Evolutionary conservation across 73 alveolate genomes (phyloP), one percentile per base, ranked within the genome.

Genomic region (Durusdinium trenchii): DNA sequence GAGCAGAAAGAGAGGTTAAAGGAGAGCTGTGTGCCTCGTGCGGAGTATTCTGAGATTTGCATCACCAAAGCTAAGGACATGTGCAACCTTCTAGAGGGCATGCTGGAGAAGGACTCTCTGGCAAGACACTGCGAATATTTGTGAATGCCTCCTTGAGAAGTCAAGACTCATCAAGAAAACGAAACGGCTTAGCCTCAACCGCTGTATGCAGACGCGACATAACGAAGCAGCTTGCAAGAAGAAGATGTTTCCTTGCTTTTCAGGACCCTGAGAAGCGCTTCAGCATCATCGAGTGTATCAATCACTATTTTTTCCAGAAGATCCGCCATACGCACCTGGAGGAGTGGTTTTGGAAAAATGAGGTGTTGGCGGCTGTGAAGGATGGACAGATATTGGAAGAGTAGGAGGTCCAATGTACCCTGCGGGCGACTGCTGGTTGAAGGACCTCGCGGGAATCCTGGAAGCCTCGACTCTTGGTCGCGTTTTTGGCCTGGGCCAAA

Each of bases 281-380:
- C 98, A 91, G 98, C 98, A 91, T 91, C 54, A 91, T 91, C 48
- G 98, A 91, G 57, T 91, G 98, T 57, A 67, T 91, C 52, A 91
- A 91, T 89, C 98, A 91, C 98, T 48, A 57, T 38, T 91, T 76
- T 76, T 91, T 91, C 89, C 78, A 91, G 89, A 91, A 91, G 98
- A 91, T 91, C 38, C 86, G 98, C 52, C 23, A 67, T 67, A 69
- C 89, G n/a, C 98, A 91, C 45, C 45, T 91, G 45, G 98, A 91
- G 98, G 96, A 89, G 75, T 6, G n/a, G 7, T 54, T 1, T 23
- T 48, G 51, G 75, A 28, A 57, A 7, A 40, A 1, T 48, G n/a
- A 10, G 52, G 36, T 47, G 36, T n/a, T 20, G 3, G 28, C 45
- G 1, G 26, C 26, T 36, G 40, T 0, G 35, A 35, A 20, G 42